Percentiles rank a stretch among this genome's conserved stretches.
Conservation (phyloP, 495 filamentous ascomycete genomes). For the Articulospora tetracladia region DNA sequence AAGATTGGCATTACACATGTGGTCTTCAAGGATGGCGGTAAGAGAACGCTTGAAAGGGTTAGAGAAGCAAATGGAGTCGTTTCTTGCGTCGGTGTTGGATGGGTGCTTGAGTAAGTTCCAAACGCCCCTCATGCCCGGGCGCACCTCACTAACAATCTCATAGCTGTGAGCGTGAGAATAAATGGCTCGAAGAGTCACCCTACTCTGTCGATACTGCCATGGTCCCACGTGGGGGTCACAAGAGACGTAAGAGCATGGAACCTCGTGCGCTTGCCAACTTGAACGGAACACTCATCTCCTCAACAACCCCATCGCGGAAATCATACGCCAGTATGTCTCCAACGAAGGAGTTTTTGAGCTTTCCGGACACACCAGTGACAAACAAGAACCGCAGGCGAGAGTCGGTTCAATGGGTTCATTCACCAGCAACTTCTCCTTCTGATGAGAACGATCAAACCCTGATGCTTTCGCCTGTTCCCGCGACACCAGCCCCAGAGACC, state of each 20-base stretch:
- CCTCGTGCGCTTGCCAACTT: constrained; percentile 71
- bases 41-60: constrained; percentile 85
- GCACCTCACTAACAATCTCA: constrained; percentile 14
- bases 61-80: constrained; percentile 69
- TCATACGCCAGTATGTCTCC: constrained; percentile 26
- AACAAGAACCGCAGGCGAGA: constrained; percentile 42
- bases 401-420: constrained; percentile 47
- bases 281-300: constrained; percentile 56
- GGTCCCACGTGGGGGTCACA: constrained; percentile 70
- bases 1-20: constrained; percentile 91
- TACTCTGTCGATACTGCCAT: constrained; percentile 70
- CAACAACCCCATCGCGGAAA: constrained; percentile 31
- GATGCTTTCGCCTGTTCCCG: constrained; percentile 45
- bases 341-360: constrained; percentile 20
- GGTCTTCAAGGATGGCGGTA: constrained; percentile 89
- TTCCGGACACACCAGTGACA: constrained; percentile 27
- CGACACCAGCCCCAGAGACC: constrained; percentile 48
- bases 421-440: constrained; percentile 22
- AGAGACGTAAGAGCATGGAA: constrained; percentile 90
- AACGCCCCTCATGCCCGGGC: not conserved
- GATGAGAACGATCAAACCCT: constrained; percentile 33
- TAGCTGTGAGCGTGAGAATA: constrained; percentile 76
- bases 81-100: constrained; percentile 79
- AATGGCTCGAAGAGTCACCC: constrained; percentile 65
- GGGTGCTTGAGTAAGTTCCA: constrained; percentile 76